Conservation (phyloP, 768 basidiomycete species). For the Neoboletus brunneissimus region DNA sequence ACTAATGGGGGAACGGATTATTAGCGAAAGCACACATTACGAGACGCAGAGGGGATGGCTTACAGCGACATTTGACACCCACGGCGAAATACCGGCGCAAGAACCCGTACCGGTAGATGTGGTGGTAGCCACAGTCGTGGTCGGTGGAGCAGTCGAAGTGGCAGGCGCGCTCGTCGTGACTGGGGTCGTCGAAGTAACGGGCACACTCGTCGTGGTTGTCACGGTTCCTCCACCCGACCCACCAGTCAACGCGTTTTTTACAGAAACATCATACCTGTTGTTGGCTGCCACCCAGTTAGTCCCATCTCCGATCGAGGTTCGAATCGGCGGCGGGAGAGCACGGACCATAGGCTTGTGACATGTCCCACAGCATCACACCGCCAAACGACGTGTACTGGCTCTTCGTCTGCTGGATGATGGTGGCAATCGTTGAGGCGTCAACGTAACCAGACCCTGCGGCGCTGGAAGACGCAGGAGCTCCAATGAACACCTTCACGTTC, state of each 20-base stretch:
- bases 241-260: slow-evolving; percentile 54
- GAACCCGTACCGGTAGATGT: slow-evolving; percentile 20
- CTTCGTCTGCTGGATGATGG: slow-evolving; percentile 34
- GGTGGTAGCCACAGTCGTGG: slow-evolving; percentile 1
- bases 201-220: neutral
- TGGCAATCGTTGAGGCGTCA: slow-evolving; percentile 31
- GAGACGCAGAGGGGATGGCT: slow-evolving; percentile 8
- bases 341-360: slow-evolving; percentile 45
- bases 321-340: neutral
- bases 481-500: slow-evolving; percentile 49
- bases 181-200: slow-evolving; percentile 12
- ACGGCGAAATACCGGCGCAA: slow-evolving; percentile 44
- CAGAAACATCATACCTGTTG: slow-evolving; percentile 53
- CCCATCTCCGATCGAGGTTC: neutral
- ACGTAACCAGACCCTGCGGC: slow-evolving; percentile 49
- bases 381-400: slow-evolving; percentile 44
- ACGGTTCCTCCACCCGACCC: slow-evolving; percentile 32
- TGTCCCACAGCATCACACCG: slow-evolving; percentile 45
- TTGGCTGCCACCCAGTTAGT: slow-evolving; percentile 40
- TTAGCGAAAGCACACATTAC: neutral
- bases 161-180: slow-evolving; percentile 4
- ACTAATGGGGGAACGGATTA: slow-evolving; percentile 28
- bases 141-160: slow-evolving; percentile 7
- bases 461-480: slow-evolving; percentile 43
- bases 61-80: slow-evolving; percentile 41